phyloP scores from a whole-genome alignment of 2,329 filamentous ascomycete species.

The Helotiales sp. region DNA sequence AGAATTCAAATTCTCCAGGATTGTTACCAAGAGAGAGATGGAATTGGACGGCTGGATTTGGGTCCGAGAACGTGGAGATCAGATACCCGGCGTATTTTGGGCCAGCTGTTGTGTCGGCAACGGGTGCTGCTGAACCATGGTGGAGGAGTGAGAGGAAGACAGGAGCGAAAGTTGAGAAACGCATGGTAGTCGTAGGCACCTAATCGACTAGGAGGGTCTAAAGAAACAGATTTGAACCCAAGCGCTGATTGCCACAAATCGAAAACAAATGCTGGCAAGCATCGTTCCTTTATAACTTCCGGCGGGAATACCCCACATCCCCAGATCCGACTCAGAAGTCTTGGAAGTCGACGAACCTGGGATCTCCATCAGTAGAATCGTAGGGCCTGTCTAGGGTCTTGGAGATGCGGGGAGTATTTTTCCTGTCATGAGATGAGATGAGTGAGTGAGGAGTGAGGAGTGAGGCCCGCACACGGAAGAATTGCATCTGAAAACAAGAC shows the following conservation, averaged over 20 bases:
- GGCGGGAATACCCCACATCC: not conserved
- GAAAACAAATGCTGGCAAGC: too few species aligned
- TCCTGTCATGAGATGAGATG: not conserved
- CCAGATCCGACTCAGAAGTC: not conserved
- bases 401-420: not conserved
- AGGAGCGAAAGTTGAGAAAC: not conserved
- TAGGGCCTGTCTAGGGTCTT: not conserved
- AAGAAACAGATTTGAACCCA: too few species aligned
- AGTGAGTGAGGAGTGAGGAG: too few species aligned
- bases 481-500: not conserved
- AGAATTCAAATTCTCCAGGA: not conserved
- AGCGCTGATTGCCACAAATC: too few species aligned
- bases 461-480: not conserved
- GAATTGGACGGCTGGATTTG: not conserved
- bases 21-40: not conserved
- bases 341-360: not conserved
- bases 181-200: not conserved
- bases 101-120: not conserved
- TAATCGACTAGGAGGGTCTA: too few species aligned
- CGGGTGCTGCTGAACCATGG: not conserved
- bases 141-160: not conserved
- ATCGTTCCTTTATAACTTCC: not conserved
- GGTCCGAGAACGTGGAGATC: not conserved
- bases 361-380: not conserved
- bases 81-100: not conserved